These are phyloP conservation scores for Elongisporangium undulatum DNA, from an alignment of 352 stramenopile genomes.

Conservation along the genomic window DNA sequence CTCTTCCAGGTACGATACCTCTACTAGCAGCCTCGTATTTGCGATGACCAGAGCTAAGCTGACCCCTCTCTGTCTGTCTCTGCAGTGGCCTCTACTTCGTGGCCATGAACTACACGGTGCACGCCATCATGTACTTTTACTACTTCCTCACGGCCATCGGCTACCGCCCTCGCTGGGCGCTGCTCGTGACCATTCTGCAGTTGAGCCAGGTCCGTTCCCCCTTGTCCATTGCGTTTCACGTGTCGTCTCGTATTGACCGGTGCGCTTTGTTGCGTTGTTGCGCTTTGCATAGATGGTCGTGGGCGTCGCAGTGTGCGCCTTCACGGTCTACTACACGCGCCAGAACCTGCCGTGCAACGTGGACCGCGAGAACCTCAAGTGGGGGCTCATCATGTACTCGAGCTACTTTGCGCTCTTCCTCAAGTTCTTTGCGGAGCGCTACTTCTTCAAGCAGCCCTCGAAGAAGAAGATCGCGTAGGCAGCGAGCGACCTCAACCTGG, in stretches of 20 bases:
- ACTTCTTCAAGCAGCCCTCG: constrained; percentile 56
- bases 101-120: constrained; percentile 97
- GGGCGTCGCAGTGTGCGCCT: constrained; percentile 58
- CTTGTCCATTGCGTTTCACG: constrained; percentile 21
- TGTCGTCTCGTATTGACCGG: neutral
- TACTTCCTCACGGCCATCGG: constrained; percentile 89
- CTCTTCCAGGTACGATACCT: constrained; percentile 60
- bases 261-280: neutral
- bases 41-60: neutral
- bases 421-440: constrained; percentile 91
- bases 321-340: constrained; percentile 82
- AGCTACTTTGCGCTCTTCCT: constrained; percentile 93
- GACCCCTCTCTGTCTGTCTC: constrained; percentile 7
- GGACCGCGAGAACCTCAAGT: constrained; percentile 84
- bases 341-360: constrained; percentile 61
- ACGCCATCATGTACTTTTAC: constrained; percentile 98
- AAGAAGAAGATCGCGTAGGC: constrained; percentile 30
- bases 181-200: constrained; percentile 88
- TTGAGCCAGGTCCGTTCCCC: constrained; percentile 87
- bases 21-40: too few species aligned
- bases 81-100: constrained; percentile 94
- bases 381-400: constrained; percentile 92
- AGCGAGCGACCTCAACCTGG: constrained; percentile 2
- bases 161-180: constrained; percentile 70
- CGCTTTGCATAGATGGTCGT: constrained; percentile 71